phyloP scores from a whole-genome alignment of 495 filamentous ascomycete species.

The Penicillium steckii region DNA sequence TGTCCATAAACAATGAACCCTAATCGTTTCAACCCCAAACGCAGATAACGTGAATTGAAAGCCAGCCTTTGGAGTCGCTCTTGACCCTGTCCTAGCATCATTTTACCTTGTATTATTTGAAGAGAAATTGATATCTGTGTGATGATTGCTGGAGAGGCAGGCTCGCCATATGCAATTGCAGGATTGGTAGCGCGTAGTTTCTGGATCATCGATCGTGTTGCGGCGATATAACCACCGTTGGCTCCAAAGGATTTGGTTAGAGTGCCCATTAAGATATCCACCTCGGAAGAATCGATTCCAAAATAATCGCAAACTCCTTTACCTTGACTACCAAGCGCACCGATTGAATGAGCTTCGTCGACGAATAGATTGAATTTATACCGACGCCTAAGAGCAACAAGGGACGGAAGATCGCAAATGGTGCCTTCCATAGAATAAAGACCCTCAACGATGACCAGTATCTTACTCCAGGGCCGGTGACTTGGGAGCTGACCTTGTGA shows the following conservation, averaged over 20 bases:
- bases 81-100: constrained; percentile 87
- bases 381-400: constrained; percentile 81
- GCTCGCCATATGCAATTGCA: constrained; percentile 82
- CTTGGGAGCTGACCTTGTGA: constrained; percentile 95
- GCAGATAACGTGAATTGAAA: constrained; percentile 97
- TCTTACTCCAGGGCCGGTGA: constrained; percentile 98
- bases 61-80: constrained; percentile 94
- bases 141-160: constrained; percentile 80
- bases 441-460: constrained; percentile 92
- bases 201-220: constrained; percentile 86
- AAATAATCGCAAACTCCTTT: constrained; percentile 99
- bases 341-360: constrained; percentile 96
- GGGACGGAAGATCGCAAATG: constrained; percentile 90
- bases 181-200: constrained; percentile 84
- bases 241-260: constrained; percentile 98
- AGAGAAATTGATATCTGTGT: constrained; percentile 84
- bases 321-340: constrained; percentile 83
- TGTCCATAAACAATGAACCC: constrained; percentile 96
- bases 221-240: constrained; percentile 95
- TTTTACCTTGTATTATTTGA: constrained; percentile 81
- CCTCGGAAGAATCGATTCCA: constrained; percentile 77
- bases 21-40: constrained; percentile 92
- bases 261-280: constrained; percentile 98
- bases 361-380: constrained; percentile 97
- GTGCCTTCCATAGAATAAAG: constrained; percentile 99